phyloP scores from a whole-genome alignment of 352 stramenopile species.

The Halophytophthora batemanensis region DNA sequence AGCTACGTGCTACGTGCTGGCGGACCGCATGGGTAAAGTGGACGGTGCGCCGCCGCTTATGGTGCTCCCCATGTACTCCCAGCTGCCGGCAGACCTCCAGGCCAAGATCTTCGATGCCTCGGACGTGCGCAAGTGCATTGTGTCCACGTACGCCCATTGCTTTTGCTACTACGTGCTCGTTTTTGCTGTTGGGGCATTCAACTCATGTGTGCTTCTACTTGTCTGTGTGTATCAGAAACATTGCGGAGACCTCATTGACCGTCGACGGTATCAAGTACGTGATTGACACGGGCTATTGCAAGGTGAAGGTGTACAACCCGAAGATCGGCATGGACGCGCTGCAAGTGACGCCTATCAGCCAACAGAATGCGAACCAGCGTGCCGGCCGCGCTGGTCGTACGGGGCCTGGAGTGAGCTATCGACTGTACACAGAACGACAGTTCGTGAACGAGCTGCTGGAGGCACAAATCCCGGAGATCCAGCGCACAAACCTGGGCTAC shows the following conservation, averaged over 20 bases:
- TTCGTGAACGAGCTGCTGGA: constrained; percentile 97
- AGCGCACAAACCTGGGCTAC: constrained; percentile 97
- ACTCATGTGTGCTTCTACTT: too few species aligned
- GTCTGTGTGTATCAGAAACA: constrained; percentile 57
- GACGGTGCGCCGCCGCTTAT: constrained; percentile 93
- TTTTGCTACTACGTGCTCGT: too few species aligned
- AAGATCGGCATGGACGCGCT: constrained; percentile 99
- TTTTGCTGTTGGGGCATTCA: too few species aligned
- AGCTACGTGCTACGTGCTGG: constrained; percentile 91
- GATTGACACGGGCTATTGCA: constrained; percentile 97
- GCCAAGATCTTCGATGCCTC: constrained; percentile 97
- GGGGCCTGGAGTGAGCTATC: constrained; percentile 90
- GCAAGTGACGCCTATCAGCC: constrained; percentile 93
- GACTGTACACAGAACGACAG: constrained; percentile 97
- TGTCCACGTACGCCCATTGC: constrained; percentile 72
- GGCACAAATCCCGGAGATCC: constrained; percentile 97
- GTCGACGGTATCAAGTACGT: constrained; percentile 98
- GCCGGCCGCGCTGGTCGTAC: constrained; percentile 93
- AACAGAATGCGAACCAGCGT: constrained; percentile 98
- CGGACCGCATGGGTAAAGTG: constrained; percentile 94
- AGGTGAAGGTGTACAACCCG: constrained; percentile 99
- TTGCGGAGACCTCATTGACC: constrained; percentile 95
- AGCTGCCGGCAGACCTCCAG: constrained; percentile 97
- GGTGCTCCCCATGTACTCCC: constrained; percentile 99
- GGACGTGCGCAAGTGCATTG: constrained; percentile 95